phyloP scores from a whole-genome alignment of 768 basidiomycete species.

The Kwoniella newhampshirensis region DNA sequence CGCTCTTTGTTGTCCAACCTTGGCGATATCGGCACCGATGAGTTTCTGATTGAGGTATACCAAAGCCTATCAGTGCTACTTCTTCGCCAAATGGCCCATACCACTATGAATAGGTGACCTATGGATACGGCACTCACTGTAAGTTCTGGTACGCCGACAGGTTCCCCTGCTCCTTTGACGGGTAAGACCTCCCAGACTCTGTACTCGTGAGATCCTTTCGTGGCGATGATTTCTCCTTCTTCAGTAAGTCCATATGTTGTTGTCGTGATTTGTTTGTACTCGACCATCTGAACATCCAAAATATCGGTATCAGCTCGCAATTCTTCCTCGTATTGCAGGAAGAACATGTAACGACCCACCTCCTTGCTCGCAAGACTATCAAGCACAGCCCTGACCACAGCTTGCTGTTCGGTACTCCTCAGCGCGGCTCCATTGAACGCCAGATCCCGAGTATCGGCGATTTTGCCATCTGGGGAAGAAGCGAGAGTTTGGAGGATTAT shows the following conservation, averaged over 20 bases:
- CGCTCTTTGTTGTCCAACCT: conserved; percentile 90
- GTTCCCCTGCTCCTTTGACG: conserved; percentile 65
- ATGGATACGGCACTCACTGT: conserved; percentile 59
- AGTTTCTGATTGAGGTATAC: conserved; percentile 33
- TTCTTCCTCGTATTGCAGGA: too few relatives aligned
- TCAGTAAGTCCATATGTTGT: conserved; percentile 70
- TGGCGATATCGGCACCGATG: conserved; percentile 86
- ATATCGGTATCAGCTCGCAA: conserved; percentile 63
- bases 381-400: conserved; percentile 79
- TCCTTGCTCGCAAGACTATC: conserved; percentile 87
- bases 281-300: conserved; percentile 34
- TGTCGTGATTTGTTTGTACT: conserved; percentile 62
- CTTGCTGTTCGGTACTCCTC: conserved; percentile 59
- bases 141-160: conserved; percentile 67
- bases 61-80: neutral
- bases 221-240: conserved; percentile 77
- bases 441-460: conserved; percentile 52
- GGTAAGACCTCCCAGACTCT: conserved; percentile 87
- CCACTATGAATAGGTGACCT: too few relatives aligned
- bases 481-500: conserved; percentile 74
- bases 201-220: conserved; percentile 88
- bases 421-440: conserved; percentile 31
- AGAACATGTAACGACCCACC: conserved; percentile 59
- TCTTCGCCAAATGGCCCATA: too few relatives aligned
- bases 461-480: conserved; percentile 53